Base-by-base conservation (phyloP, 768 basidiomycete species). In the Serendipita sp. region DNA sequence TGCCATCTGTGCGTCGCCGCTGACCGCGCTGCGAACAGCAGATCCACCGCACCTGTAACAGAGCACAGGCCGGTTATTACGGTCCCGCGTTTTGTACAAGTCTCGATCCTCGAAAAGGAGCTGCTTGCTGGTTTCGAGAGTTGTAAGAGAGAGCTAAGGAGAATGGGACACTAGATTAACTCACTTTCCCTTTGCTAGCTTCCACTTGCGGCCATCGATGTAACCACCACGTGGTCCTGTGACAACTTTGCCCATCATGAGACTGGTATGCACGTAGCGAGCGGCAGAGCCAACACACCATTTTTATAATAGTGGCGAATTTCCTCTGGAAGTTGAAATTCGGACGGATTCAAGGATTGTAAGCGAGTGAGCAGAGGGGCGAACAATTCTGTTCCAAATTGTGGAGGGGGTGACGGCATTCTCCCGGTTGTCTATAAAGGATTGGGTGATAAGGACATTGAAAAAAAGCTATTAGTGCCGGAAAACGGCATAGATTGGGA, bases 101-200 rank as follows among this genome's bases (percentile, higher is more conserved):
- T 98, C 96, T 31, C 93, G 85, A 62, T 93, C 93, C 71, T 98
- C 96, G 33, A 90, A 75, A 67, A 91, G 86, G 33, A 91, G 91
- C 71, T 86, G 86, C 31, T 91, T 91, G 71, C 93, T 86, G 46
- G 40, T 40, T 6, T 6, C 36, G 67, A 52, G 62, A 50, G 64
- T 66, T 16, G 60, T 15, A 36, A 13, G 33, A 23, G 13, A 27
- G 29, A 18, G 33, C 23, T 31, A 63, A 11, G 33, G 11, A 2
- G 11, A 62, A 18, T 58, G 45, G 63, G 64, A 64, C 40, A 63
- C 53, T 43, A 64, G 67, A 66, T 60, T 62, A 45, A 44, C 53
- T 36, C 80, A 94, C 94, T 94, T 94, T 63, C 86, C 77, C 64
- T 89, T 87, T 44, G 84, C 83, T 62, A 82, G 82, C 71, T 86